phyloP scores from a whole-genome alignment of 2,329 filamentous ascomycete species.

The Neoarthrinium moseri region DNA sequence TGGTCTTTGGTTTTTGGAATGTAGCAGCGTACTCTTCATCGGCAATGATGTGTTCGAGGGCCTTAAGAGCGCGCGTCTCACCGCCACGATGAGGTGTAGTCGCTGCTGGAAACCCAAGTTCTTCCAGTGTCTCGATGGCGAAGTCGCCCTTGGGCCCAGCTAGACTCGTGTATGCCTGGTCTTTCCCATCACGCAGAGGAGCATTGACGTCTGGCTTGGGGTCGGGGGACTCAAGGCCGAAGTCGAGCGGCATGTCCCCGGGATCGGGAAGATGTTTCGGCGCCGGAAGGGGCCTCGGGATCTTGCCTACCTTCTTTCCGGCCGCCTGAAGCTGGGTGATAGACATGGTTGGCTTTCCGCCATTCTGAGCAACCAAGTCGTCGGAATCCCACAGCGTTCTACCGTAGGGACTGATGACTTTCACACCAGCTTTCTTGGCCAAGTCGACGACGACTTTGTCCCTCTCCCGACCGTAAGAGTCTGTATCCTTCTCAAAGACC shows the following conservation, averaged over 20 bases:
- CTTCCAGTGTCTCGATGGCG: conserved; percentile 66
- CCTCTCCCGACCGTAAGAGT: conserved; percentile 66
- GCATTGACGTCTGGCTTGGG: conserved; percentile 59
- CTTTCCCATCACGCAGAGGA: conserved; percentile 48
- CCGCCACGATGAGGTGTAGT: conserved; percentile 69
- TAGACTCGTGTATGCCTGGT: conserved; percentile 58
- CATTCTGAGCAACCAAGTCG: conserved; percentile 62
- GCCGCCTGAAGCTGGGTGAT: conserved; percentile 65
- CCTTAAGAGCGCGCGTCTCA: conserved; percentile 62
- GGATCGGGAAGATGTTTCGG: conserved; percentile 63
- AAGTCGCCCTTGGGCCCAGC: conserved; percentile 70
- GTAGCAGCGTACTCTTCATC: conserved; percentile 68
- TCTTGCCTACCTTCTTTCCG: conserved; percentile 59
- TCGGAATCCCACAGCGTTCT: conserved; percentile 75
- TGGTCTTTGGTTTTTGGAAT: conserved; percentile 75
- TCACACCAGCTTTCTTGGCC: conserved; percentile 64
- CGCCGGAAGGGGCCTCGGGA: conserved; percentile 55
- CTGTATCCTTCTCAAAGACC: conserved; percentile 78
- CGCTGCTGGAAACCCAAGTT: conserved; percentile 65
- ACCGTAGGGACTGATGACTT: conserved; percentile 64
- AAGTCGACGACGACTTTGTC: conserved; percentile 58
- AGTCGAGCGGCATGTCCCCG: conserved; percentile 55
- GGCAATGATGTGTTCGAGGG: conserved; percentile 57
- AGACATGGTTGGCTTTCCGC: conserved; percentile 72
- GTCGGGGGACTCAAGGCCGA: conserved; percentile 52